Conservation (phyloP, 768 basidiomycete genomes). For the Suillus alpinus region DNA sequence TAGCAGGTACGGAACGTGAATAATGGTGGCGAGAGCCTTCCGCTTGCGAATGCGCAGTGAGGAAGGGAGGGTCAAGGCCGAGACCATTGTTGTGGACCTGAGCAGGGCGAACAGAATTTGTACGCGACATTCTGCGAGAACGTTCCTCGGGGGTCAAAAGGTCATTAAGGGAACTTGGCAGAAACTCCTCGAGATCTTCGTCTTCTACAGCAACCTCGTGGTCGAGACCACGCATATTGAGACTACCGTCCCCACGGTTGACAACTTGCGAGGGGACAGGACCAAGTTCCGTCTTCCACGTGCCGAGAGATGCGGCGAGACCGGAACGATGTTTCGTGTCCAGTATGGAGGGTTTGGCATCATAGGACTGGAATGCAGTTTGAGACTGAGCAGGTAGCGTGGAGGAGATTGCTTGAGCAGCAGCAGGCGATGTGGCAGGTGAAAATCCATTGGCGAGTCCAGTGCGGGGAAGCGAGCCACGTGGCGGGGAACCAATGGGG, state of each 20-base stretch:
- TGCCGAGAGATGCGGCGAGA: conserved; percentile 62
- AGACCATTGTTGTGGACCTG: conserved; percentile 18
- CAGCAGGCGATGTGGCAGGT: conserved; percentile 58
- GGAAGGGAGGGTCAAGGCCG: conserved; percentile 14
- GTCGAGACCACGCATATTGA: conserved; percentile 25
- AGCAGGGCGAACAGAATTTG: conserved; percentile 41
- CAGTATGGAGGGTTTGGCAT: conserved; percentile 57
- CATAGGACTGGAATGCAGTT: conserved; percentile 64
- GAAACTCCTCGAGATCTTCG: conserved; percentile 83
- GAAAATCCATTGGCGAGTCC: conserved; percentile 42
- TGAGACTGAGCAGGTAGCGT: conserved; percentile 39
- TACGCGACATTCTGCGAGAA: conserved; percentile 76
- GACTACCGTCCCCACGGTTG: conserved; percentile 8
- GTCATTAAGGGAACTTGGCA: conserved; percentile 86
- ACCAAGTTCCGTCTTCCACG: conserved; percentile 29
- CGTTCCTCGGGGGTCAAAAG: conserved; percentile 87
- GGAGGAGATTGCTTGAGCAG: conserved; percentile 26
- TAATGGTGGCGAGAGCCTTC: conserved; percentile 55
- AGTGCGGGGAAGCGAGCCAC: conserved; percentile 37
- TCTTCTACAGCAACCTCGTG: conserved; percentile 56
- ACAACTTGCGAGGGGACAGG: conserved; percentile 19
- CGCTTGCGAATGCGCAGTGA: conserved; percentile 14
- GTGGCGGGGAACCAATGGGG: conserved; percentile 80
- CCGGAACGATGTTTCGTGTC: conserved; percentile 45
- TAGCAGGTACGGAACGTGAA: conserved; percentile 79